A percentile compares a stretch with the other conserved stretches of the same genome.
phyloP scores from a whole-genome alignment of 2,329 filamentous ascomycete genomes.

The Purpureocillium takamizusanense region DNA sequence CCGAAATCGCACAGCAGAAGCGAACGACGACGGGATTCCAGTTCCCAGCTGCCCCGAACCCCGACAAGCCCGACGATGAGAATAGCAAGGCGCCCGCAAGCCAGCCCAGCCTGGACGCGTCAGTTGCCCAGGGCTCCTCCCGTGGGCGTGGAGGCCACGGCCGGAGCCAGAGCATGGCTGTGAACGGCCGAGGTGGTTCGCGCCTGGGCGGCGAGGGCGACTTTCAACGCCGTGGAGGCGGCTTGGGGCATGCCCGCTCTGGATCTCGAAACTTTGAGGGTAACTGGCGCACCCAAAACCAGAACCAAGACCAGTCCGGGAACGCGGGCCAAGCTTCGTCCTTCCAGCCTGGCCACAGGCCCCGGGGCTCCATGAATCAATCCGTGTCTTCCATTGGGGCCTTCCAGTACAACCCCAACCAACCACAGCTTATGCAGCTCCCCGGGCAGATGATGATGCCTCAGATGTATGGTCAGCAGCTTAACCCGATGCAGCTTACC shows the following conservation, averaged over 20 bases:
- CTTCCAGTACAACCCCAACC: slow-evolving; percentile 75
- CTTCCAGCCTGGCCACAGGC: slow-evolving; percentile 89
- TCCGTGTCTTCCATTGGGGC: slow-evolving; percentile 75
- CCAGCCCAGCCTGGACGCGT: slow-evolving; percentile 20
- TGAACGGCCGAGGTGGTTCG: slow-evolving; percentile 60
- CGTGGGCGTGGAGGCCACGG: slow-evolving; percentile 54
- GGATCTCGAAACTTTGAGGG: slow-evolving; percentile 92
- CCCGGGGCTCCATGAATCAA: slow-evolving; percentile 75
- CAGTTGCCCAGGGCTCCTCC: slow-evolving; percentile 31
- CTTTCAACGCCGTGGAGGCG: slow-evolving; percentile 61
- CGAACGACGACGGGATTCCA: slow-evolving; percentile 89
- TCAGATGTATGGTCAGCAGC: slow-evolving; percentile 78
- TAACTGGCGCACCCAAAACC: slow-evolving; percentile 83
- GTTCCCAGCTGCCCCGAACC: slow-evolving; percentile 60
- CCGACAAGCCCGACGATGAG: slow-evolving; percentile 50
- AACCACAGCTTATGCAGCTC: slow-evolving; percentile 81
- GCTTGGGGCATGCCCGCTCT: slow-evolving; percentile 60
- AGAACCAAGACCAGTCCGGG: slow-evolving; percentile 49
- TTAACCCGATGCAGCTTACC: slow-evolving; percentile 79
- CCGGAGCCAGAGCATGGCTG: slow-evolving; percentile 87
- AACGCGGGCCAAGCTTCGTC: slow-evolving; percentile 49
- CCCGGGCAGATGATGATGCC: slow-evolving; percentile 81
- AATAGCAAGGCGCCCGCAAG: slow-evolving; percentile 18
- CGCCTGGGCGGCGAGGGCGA: slow-evolving; percentile 48
- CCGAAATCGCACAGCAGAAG: slow-evolving; percentile 94